Percentiles rank a stretch among this genome's conserved stretches.
Conservation (phyloP, 2,329 filamentous ascomycete genomes). For the Hypocreales sp. region DNA sequence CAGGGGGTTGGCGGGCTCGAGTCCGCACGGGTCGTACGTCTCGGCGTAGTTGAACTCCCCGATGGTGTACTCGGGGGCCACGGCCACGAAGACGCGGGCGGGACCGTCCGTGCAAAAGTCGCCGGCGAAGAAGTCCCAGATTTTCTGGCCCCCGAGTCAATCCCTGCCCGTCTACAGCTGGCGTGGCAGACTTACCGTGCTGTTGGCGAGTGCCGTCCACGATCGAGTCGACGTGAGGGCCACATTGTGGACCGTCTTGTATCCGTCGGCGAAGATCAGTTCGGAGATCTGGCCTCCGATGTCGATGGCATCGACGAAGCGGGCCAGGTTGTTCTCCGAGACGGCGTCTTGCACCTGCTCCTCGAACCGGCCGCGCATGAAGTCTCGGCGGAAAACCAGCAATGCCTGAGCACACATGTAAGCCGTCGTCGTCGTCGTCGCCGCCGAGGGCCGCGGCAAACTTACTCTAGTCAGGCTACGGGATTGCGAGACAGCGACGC, state of each 20-base stretch:
- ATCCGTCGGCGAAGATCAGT: conserved; percentile 9
- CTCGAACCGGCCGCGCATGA: not conserved
- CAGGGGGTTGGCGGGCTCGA: not conserved
- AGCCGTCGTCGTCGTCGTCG: not conserved
- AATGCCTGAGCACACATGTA: not conserved
- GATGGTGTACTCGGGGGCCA: conserved; percentile 11
- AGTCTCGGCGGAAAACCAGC: conserved; percentile 5
- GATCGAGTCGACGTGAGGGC: conserved; percentile 7
- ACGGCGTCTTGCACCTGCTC: not conserved
- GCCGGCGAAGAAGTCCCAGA: conserved; percentile 11
- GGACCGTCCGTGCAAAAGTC: conserved; percentile 5
- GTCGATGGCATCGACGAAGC: conserved; percentile 2
- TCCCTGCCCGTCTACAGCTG: no score
- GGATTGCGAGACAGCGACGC: not conserved
- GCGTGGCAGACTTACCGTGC: conserved; percentile 11
- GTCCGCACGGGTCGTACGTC: conserved; percentile 3
- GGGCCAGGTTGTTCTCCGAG: conserved; percentile 1
- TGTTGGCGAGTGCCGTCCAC: conserved; percentile 10
- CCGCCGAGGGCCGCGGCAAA: not conserved
- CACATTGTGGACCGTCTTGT: conserved; percentile 8
- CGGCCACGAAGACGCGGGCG: conserved; percentile 10
- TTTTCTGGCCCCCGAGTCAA: no score
- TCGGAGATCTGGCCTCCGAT: conserved; percentile 7
- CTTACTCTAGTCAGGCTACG: conserved; percentile 4
- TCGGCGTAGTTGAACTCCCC: conserved; percentile 5